These are phyloP conservation scores for Boletus rubescentipes DNA, from an alignment of 768 basidiomycete species.

Conservation along the genomic window DNA sequence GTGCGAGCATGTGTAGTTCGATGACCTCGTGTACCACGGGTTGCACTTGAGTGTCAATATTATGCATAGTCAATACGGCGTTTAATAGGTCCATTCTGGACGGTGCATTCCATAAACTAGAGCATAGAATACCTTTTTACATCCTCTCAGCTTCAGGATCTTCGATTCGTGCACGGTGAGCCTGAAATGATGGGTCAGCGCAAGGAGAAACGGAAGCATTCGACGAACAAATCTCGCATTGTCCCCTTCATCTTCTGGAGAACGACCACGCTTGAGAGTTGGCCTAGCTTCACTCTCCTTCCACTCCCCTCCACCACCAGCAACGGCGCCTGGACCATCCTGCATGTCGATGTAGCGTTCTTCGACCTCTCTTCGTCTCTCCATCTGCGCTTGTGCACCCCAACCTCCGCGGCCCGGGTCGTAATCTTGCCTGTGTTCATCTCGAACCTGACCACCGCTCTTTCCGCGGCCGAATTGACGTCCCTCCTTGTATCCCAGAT, in stretches of 20 bases:
- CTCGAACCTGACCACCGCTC: constrained; percentile 94
- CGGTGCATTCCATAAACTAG: constrained; percentile 22
- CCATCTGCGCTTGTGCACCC: constrained; percentile 85
- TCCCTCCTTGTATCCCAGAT: constrained; percentile 94
- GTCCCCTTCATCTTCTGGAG: constrained; percentile 77
- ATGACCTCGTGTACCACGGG: constrained; percentile 29
- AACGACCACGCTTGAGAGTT: constrained; percentile 67
- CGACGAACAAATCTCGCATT: constrained; percentile 51
- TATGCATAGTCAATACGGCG: constrained; percentile 15
- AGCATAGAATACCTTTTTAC: constrained; percentile 39
- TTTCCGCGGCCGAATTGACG: constrained; percentile 97
- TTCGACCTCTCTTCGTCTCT: constrained; percentile 78
- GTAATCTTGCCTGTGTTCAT: constrained; percentile 96
- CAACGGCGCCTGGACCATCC: constrained; percentile 78
- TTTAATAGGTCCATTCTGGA: constrained; percentile 15
- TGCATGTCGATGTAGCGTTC: constrained; percentile 82
- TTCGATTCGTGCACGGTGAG: constrained; percentile 60
- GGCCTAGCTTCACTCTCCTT: constrained; percentile 57
- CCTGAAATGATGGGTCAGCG: constrained; percentile 36
- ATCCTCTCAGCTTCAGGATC: constrained; percentile 69
- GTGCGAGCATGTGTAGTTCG: constrained; percentile 52
- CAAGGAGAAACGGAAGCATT: background rate
- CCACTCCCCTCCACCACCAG: constrained; percentile 85
- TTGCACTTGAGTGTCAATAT: constrained; percentile 3
- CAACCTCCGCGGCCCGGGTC: constrained; percentile 95